Evolutionary conservation across 139 green algal genomes (phyloP).

Genomic region (Chlorella sp.): DNA sequence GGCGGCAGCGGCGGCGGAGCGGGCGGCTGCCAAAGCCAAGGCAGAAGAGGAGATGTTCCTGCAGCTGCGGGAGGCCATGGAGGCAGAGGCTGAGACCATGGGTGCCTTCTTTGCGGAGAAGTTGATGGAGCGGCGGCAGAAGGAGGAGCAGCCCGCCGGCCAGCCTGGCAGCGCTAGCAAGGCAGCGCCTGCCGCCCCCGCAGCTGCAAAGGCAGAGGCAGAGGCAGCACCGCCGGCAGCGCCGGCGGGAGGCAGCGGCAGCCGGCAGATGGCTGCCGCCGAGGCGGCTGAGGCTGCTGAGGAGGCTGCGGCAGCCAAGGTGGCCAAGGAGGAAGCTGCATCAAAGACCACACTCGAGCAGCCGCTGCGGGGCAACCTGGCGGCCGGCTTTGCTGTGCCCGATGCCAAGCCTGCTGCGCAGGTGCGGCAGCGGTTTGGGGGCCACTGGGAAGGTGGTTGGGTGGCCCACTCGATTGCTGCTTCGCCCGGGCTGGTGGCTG

Average conservation of each 20-base stretch:
- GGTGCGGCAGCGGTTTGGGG: too few relatives aligned
- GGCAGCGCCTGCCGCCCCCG: neutral
- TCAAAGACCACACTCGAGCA: neutral
- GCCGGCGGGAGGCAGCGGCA: neutral
- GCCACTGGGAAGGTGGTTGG: too few relatives aligned
- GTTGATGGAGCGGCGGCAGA: constrained; percentile 2
- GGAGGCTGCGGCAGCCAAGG: too few relatives aligned
- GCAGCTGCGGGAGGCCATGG: neutral
- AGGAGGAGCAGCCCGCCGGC: neutral
- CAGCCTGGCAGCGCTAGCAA: neutral
- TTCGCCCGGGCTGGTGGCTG: too few relatives aligned
- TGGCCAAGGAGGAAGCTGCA: too few relatives aligned
- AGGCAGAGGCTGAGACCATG: neutral
- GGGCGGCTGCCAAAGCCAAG: neutral
- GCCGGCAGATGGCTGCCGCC: neutral
- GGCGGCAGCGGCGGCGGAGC: neutral
- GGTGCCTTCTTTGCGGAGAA: neutral
- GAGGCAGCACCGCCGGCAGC: too few relatives aligned
- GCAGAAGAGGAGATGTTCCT: constrained; percentile 8
- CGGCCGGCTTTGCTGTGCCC: neutral
- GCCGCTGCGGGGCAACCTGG: constrained; percentile 3
- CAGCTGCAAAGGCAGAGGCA: neutral
- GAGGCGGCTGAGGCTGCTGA: too few relatives aligned
- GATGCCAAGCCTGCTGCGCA: neutral
- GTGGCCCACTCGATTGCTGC: too few relatives aligned